Evolutionary conservation across 2,329 filamentous ascomycete genomes (phyloP).

Genomic region (Sclerotinia nivalis): DNA sequence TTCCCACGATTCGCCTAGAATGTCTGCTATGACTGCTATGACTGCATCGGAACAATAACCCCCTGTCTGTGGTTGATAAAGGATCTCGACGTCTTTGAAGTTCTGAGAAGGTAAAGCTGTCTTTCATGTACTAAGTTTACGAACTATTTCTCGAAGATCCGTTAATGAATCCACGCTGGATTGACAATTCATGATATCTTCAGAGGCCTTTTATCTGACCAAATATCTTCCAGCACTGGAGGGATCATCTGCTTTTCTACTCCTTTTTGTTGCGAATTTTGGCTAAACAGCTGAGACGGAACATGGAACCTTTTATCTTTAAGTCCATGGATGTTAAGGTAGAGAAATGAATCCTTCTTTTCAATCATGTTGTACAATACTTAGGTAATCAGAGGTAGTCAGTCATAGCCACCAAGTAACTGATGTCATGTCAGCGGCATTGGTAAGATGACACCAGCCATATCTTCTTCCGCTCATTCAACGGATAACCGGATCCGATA

Average conservation of each 20-base stretch:
- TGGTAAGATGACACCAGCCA: not conserved
- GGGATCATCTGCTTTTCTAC: not conserved
- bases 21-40: too few species aligned
- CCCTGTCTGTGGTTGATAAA: not conserved
- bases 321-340: not conserved
- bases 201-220: not conserved
- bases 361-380: not conserved
- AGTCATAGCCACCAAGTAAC: not conserved
- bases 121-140: not conserved
- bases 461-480: not conserved
- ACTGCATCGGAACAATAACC: not conserved
- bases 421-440: not conserved
- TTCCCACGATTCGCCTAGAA: not conserved
- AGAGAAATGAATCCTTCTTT: not conserved
- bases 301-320: not conserved
- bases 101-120: not conserved
- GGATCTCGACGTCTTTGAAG: not conserved
- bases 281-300: not conserved
- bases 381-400: not conserved
- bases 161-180: not conserved
- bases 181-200: not conserved
- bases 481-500: slow-evolving; percentile 5
- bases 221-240: not conserved
- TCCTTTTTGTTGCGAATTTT: not conserved
- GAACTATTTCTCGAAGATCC: not conserved